phyloP scores from a whole-genome alignment of 23 red algal genomes.

The Gracilaria gracilis region DNA sequence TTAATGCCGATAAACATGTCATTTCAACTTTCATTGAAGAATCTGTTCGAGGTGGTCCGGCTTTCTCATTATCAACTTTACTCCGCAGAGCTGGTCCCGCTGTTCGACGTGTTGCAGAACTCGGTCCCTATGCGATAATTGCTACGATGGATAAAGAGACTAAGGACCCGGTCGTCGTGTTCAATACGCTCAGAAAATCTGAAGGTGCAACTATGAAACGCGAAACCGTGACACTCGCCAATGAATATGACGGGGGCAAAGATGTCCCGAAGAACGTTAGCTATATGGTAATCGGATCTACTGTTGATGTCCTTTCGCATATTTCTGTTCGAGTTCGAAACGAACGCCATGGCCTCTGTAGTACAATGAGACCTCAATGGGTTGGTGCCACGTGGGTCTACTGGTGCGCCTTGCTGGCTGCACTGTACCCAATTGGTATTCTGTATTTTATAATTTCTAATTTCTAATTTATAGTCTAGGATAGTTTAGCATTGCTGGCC shows the following conservation, averaged over 20 bases:
- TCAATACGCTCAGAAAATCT: conserved; percentile 71
- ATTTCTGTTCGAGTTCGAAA: conserved; percentile 86
- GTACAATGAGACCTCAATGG: too few species aligned
- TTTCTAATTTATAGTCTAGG: too few species aligned
- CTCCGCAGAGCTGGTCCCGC: conserved; percentile 73
- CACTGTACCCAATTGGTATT: too few species aligned
- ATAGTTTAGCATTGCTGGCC: too few species aligned
- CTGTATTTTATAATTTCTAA: too few species aligned
- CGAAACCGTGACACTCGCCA: conserved; percentile 77
- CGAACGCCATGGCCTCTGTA: conserved; percentile 84
- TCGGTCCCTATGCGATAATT: conserved; percentile 81
- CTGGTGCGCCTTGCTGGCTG: too few species aligned
- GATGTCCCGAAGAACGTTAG: conserved; percentile 80
- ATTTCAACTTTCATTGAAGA: conserved; percentile 96
- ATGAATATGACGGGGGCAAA: conserved; percentile 79
- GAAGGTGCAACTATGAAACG: conserved; percentile 65
- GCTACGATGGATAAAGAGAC: conserved; percentile 61
- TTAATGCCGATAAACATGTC: too few species aligned
- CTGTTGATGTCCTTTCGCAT: conserved; percentile 93
- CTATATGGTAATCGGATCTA: conserved; percentile 81
- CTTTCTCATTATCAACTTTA: conserved; percentile 71
- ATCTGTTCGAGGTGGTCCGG: conserved; percentile 79
- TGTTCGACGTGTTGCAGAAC: conserved; percentile 77
- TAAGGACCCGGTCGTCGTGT: conserved; percentile 63
- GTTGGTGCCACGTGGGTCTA: too few species aligned